Evolutionary conservation across 1,284 basidiomycete species (phyloP).

Genomic region (Naganishia albida): DNA sequence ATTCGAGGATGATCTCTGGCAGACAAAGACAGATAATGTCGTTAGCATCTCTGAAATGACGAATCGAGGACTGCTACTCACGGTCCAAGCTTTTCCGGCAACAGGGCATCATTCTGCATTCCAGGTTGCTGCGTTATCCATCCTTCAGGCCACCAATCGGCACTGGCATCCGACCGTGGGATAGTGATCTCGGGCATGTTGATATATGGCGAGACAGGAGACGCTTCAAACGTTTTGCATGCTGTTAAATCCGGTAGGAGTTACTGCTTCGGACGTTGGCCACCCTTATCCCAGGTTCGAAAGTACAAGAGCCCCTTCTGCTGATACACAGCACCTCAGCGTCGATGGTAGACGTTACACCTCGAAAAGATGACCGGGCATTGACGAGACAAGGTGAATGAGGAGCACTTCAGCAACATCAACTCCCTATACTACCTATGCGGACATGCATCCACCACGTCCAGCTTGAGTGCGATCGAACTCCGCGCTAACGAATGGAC

Average conservation of each 20-base stretch:
- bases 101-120: slow-evolving; percentile 16
- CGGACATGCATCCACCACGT: no score
- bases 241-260: neutral
- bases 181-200: slow-evolving; percentile 14
- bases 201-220: no score
- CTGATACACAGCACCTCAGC: no score
- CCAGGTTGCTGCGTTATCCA: slow-evolving; percentile 13
- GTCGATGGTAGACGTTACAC: no score
- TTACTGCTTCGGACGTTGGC: neutral
- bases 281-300: no score
- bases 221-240: neutral
- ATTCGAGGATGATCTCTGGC: slow-evolving; percentile 20
- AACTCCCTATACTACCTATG: no score
- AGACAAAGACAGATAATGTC: neutral
- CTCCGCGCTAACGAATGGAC: no score
- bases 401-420: no score
- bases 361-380: no score
- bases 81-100: slow-evolving; percentile 22
- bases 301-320: neutral
- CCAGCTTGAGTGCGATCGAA: no score
- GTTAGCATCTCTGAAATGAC: neutral
- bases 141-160: slow-evolving; percentile 16
- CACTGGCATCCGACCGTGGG: slow-evolving; percentile 11
- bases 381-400: no score
- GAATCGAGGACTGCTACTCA: neutral